Evolutionary conservation across 163 green algal species (phyloP), one percentile per base, ranked within the genome.

Genomic region (Scenedesmus sp.): DNA sequence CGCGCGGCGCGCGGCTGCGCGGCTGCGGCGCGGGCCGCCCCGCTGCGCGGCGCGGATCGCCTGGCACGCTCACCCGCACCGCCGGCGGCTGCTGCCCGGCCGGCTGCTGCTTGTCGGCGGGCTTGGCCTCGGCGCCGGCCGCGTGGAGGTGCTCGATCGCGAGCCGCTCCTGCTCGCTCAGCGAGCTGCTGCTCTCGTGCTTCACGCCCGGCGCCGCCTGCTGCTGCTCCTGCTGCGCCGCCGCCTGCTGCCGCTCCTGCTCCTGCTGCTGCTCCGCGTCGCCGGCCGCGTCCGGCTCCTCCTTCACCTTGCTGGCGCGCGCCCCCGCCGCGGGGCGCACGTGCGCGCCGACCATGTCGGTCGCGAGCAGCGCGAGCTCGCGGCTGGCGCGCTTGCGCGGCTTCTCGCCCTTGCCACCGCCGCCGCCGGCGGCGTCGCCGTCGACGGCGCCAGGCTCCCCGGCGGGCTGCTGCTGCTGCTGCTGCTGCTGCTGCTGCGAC

Each of bases 131-230:
- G 4, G 18, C 70, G n/a, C 57, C 56, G 60, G 72, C 58, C 47
- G 69, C 69, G 26, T 77, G 71, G 28, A 80, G 13, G 42, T 80
- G 71, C 60, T 80, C 71, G 22, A 72, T 36, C 17, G 60, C 71
- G 14, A 80, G 31, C 26, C 71, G 71, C 31, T 80, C 71, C 47
- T 80, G 71, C 71, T 80, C 71, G 44, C 71, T 80, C 14, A 64
- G 28, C 10, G 58, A 80, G 71, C 71, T 80, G 58, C 71, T 80
- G 71, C 58, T 80, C 33, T 80, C 71, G 48, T 70, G 71, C 58
- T 80, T 80, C 3, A 31, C 47, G 57, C 53, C 73, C 33, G 34
- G 42, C 15, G 29, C 51, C 31, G 45, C 29, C 20, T 70, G 6
- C 1, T 60, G 33, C 5, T 31, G 6, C 28, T 7, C 22, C 22